These are phyloP conservation scores for Sporothrix sp. DNA, from an alignment of 2,329 filamentous ascomycete species.

Conservation along the genomic window DNA sequence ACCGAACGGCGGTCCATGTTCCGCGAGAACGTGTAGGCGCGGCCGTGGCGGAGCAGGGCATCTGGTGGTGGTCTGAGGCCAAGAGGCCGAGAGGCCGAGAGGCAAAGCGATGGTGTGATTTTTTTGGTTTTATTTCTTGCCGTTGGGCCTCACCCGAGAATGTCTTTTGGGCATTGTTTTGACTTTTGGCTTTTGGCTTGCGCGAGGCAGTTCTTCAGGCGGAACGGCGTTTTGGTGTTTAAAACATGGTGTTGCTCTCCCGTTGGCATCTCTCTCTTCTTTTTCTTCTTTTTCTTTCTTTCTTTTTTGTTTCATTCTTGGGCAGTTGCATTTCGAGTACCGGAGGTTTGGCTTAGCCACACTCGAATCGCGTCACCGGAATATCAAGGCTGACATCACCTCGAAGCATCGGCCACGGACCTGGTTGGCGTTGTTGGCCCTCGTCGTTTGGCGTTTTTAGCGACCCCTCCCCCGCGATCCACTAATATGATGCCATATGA, in stretches of 20 bases:
- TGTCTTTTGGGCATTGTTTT: background rate
- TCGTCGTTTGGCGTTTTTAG: no score
- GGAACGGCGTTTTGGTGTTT: constrained; percentile 8
- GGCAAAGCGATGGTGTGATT: no score
- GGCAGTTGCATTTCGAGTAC: background rate
- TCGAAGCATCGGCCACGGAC: background rate
- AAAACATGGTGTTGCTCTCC: constrained; percentile 6
- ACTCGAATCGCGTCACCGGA: no score
- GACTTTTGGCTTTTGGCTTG: background rate
- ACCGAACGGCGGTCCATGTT: constrained; percentile 62
- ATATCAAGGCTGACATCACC: constrained; percentile 18
- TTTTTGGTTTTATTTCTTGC: background rate
- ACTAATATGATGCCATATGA: constrained; percentile 6
- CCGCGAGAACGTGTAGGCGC: constrained; percentile 51
- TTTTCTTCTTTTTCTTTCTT: background rate
- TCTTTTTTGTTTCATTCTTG: background rate
- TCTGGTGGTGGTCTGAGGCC: background rate
- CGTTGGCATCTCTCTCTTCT: background rate
- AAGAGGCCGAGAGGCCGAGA: background rate
- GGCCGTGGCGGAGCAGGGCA: background rate
- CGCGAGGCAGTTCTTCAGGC: background rate
- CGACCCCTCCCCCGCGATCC: constrained; percentile 12
- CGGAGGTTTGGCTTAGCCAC: no score
- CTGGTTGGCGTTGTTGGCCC: no score
- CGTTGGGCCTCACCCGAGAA: background rate